Evolutionary conservation across 768 basidiomycete genomes (phyloP).

Genomic region (Auricularia sp.): DNA sequence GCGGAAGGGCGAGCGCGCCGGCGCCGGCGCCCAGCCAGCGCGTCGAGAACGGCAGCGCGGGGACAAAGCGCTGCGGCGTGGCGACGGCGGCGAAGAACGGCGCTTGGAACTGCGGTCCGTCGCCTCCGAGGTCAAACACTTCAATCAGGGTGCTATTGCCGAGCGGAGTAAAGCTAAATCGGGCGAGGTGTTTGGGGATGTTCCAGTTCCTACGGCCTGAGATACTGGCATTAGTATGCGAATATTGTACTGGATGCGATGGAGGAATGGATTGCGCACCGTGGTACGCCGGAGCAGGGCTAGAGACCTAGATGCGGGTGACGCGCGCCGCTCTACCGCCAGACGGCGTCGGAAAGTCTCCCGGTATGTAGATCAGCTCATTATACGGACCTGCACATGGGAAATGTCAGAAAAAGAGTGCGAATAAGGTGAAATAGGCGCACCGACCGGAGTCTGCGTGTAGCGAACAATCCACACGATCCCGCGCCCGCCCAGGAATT

Average conservation of each 20-base stretch:
- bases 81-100: no score
- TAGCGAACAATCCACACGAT: background rate
- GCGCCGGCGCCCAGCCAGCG: background rate
- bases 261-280: constrained; percentile 1
- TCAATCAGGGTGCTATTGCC: background rate
- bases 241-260: background rate
- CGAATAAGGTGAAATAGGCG: background rate
- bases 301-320: constrained; percentile 9
- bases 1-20: constrained; percentile 1
- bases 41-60: constrained; percentile 4
- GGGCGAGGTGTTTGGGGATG: constrained; percentile 8
- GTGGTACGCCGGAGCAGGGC: constrained; percentile 6
- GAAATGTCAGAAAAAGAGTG: no score
- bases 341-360: constrained; percentile 5
- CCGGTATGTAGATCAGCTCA: constrained; percentile 9
- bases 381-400: constrained; percentile 5
- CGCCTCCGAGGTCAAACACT: no score
- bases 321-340: constrained; percentile 1
- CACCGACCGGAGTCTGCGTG: no score
- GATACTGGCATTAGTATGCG: background rate
- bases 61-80: background rate
- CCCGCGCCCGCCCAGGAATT: background rate
- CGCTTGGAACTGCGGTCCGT: background rate
- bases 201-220: constrained; percentile 8
- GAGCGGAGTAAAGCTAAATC: constrained; percentile 4